phyloP scores from a whole-genome alignment of 2,329 filamentous ascomycete genomes.

The Clarireedia paspali region DNA sequence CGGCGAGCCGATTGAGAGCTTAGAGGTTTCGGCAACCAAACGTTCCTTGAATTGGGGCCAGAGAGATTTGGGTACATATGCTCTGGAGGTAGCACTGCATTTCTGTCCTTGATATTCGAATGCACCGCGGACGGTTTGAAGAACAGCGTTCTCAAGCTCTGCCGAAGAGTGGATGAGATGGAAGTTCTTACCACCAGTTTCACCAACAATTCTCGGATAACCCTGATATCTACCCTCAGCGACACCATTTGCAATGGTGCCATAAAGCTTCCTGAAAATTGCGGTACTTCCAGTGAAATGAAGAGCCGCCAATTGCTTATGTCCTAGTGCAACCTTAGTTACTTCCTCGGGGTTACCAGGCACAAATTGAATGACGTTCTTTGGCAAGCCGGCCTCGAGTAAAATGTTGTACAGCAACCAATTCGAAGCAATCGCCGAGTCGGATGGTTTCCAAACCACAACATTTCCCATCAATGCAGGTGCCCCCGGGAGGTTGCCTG shows the following conservation, averaged over 20 bases:
- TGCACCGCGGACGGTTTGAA: constrained; percentile 76
- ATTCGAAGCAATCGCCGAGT: constrained; percentile 77
- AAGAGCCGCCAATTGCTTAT: constrained; percentile 78
- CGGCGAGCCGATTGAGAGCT: constrained; percentile 64
- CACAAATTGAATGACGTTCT: constrained; percentile 86
- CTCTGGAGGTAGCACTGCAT: constrained; percentile 75
- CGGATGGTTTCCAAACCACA: constrained; percentile 91
- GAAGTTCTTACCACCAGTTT: constrained; percentile 93
- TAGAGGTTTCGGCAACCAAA: constrained; percentile 57
- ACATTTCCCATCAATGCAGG: constrained; percentile 90
- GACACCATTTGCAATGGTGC: constrained; percentile 73
- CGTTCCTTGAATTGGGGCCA: constrained; percentile 65
- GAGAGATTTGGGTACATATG: constrained; percentile 68
- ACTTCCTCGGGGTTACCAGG: constrained; percentile 81
- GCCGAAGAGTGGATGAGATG: constrained; percentile 73
- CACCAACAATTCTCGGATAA: constrained; percentile 83
- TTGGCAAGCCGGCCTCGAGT: constrained; percentile 79
- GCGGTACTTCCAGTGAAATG: constrained; percentile 92
- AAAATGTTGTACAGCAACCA: constrained; percentile 87
- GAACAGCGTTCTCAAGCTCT: constrained; percentile 68
- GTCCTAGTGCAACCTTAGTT: constrained; percentile 67
- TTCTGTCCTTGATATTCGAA: constrained; percentile 92
- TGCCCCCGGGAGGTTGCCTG: constrained; percentile 73
- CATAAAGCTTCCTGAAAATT: constrained; percentile 84
- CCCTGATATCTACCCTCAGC: constrained; percentile 74